phyloP scores from a whole-genome alignment of 352 stramenopile species.

The Thalassiosira hispida region DNA sequence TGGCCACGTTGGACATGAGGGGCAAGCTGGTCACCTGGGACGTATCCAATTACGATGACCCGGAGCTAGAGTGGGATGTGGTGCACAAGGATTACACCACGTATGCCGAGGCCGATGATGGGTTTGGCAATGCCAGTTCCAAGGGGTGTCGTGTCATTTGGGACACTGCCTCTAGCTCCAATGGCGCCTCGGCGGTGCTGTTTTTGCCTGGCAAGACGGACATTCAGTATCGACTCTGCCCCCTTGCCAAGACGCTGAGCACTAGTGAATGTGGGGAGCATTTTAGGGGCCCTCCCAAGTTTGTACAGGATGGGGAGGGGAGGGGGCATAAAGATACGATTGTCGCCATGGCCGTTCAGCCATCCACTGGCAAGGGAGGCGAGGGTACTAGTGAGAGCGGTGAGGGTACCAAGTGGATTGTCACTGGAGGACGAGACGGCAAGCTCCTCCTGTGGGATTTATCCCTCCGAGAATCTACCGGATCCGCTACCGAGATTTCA shows the following conservation, averaged over 20 bases:
- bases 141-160: conserved; percentile 51
- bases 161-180: not conserved
- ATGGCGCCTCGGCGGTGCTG: not conserved
- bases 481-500: not conserved
- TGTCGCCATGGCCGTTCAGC: conserved; percentile 52
- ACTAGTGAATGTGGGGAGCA: conserved; percentile 11
- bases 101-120: conserved; percentile 47
- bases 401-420: conserved; percentile 15
- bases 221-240: conserved; percentile 46
- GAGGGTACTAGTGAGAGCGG: not conserved
- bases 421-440: conserved; percentile 66
- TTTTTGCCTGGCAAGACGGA: conserved; percentile 53
- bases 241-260: not conserved
- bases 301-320: conserved; percentile 31
- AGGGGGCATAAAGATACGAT: conserved; percentile 66
- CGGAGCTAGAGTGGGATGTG: conserved; percentile 44
- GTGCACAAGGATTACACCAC: conserved; percentile 34
- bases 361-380: not conserved
- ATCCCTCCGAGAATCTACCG: not conserved
- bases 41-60: conserved; percentile 27
- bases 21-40: conserved; percentile 65
- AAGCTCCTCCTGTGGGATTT: conserved; percentile 68
- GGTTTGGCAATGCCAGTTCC: conserved; percentile 58
- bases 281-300: conserved; percentile 36
- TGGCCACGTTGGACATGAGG: conserved; percentile 64